Evolutionary conservation across 305 asterid species (phyloP).

Genomic region (Withania somnifera): DNA sequence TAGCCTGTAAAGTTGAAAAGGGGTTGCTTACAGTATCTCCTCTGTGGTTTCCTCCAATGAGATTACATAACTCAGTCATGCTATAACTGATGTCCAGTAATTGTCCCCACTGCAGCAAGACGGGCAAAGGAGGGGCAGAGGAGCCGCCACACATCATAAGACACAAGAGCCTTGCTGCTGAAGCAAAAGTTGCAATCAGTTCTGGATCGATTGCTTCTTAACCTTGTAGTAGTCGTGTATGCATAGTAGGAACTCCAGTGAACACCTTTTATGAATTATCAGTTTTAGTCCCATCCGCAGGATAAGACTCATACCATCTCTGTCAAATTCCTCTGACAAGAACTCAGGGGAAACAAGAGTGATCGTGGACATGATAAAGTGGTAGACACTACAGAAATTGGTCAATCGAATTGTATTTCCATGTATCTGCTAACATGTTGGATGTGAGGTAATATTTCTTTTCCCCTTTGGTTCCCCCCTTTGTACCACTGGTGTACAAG

Average conservation of each 20-base stretch:
- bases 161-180: conserved; percentile 68
- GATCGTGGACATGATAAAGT: conserved; percentile 72
- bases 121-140: conserved; percentile 87
- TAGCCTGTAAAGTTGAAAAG: conserved; percentile 83
- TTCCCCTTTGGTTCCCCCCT: conserved; percentile 88
- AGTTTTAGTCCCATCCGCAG: conserved; percentile 41
- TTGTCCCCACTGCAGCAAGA: conserved; percentile 86
- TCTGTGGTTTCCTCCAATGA: conserved; percentile 55
- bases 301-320: conserved; percentile 87
- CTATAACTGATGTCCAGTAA: conserved; percentile 84
- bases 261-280: conserved; percentile 68
- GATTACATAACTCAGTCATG: conserved; percentile 98
- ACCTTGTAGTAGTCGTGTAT: conserved; percentile 84
- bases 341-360: neutral
- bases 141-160: conserved; percentile 98
- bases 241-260: conserved; percentile 90
- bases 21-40: conserved; percentile 89
- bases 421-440: conserved; percentile 64
- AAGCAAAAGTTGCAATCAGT: conserved; percentile 48
- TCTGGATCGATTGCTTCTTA: conserved; percentile 75
- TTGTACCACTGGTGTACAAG: conserved; percentile 85
- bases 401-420: conserved; percentile 66
- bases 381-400: conserved; percentile 81
- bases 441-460: too few species aligned
- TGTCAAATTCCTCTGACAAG: conserved; percentile 83